Evolutionary conservation across 2,329 filamentous ascomycete genomes (phyloP).

Genomic region (Basipetospora sp.): DNA sequence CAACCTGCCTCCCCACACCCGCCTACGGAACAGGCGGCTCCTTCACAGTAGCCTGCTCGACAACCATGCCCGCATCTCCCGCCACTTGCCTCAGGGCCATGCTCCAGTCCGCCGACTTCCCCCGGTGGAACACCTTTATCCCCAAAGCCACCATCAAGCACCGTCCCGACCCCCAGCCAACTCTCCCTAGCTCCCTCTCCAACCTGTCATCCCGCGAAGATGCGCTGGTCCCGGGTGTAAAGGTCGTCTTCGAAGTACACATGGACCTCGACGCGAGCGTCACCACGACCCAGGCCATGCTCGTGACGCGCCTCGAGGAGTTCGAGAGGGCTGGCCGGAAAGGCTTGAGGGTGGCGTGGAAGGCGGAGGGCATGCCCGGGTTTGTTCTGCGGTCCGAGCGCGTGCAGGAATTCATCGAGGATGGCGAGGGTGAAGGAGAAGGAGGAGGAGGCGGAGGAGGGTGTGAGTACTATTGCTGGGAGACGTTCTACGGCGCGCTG

Average conservation of each 20-base stretch:
- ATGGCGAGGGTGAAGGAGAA: constrained; percentile 7
- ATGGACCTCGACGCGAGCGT: constrained; percentile 14
- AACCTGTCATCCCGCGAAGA: constrained; percentile 10
- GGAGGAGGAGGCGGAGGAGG: constrained; percentile 15
- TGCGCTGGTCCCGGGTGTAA: constrained; percentile 17
- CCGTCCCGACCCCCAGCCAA: constrained; percentile 7
- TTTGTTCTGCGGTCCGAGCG: constrained; percentile 24
- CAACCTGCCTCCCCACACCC: constrained; percentile 15
- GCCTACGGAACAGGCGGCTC: constrained; percentile 16
- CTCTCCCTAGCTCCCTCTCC: constrained; percentile 6
- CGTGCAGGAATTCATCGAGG: constrained; percentile 26
- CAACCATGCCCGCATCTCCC: constrained; percentile 20
- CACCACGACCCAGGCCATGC: constrained; percentile 10
- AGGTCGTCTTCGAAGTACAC: constrained; percentile 20
- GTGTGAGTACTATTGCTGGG: constrained; percentile 27
- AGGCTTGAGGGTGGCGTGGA: constrained; percentile 27
- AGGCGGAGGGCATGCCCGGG: constrained; percentile 15
- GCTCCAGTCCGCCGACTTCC: constrained; percentile 18
- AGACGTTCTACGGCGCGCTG: constrained; percentile 30
- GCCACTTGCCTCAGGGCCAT: constrained; percentile 16
- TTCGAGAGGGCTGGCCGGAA: constrained; percentile 16
- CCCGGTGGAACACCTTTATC: constrained; percentile 22
- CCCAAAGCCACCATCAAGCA: constrained; percentile 15
- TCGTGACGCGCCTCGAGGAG: constrained; percentile 18
- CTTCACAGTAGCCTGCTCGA: constrained; percentile 18